Percentiles rank a stretch among this genome's conserved stretches.
These are phyloP conservation scores for Diatrype stigma DNA, from an alignment of 2,329 filamentous ascomycete genomes.

Conservation along the genomic window DNA sequence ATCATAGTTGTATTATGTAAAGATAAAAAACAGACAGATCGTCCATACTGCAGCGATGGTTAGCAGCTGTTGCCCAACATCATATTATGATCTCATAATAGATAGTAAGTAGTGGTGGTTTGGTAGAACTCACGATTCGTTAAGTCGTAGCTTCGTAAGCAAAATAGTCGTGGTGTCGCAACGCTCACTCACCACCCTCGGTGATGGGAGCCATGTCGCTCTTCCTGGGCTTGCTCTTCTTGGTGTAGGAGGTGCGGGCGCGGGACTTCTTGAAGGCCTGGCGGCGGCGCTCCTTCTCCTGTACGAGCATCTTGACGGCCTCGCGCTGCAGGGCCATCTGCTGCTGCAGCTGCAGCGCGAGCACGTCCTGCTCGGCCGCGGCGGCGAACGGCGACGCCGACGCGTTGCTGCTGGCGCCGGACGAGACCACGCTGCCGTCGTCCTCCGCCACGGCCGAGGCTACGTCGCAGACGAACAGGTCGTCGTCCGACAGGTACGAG, in stretches of 20 bases:
- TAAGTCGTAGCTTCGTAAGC: constrained; percentile 18
- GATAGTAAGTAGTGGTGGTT: neutral
- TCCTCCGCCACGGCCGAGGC: constrained; percentile 39
- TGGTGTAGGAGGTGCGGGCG: constrained; percentile 32
- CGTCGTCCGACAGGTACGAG: constrained; percentile 60
- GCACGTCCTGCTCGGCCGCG: constrained; percentile 44
- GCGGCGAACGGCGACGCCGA: constrained; percentile 39
- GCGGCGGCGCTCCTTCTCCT: constrained; percentile 53
- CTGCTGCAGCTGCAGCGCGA: constrained; percentile 48
- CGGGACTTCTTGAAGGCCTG: constrained; percentile 27
- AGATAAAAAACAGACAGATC: neutral
- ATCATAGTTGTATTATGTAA: neutral
- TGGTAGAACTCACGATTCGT: constrained; percentile 25
- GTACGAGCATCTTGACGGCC: constrained; percentile 44
- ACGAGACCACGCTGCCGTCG: constrained; percentile 45
- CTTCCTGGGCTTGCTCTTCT: constrained; percentile 48
- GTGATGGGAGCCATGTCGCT: constrained; percentile 51
- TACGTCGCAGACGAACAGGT: constrained; percentile 50
- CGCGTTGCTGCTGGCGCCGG: constrained; percentile 36
- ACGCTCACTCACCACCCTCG: constrained; percentile 41
- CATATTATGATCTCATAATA: no score
- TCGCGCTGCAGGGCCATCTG: constrained; percentile 49
- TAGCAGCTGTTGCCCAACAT: constrained; percentile 1
- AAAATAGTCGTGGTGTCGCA: constrained; percentile 9
- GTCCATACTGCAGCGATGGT: neutral